Base-by-base conservation (phyloP, 1,139 yeast genomes). In the Magnusiomyces tetraspermus region DNA sequence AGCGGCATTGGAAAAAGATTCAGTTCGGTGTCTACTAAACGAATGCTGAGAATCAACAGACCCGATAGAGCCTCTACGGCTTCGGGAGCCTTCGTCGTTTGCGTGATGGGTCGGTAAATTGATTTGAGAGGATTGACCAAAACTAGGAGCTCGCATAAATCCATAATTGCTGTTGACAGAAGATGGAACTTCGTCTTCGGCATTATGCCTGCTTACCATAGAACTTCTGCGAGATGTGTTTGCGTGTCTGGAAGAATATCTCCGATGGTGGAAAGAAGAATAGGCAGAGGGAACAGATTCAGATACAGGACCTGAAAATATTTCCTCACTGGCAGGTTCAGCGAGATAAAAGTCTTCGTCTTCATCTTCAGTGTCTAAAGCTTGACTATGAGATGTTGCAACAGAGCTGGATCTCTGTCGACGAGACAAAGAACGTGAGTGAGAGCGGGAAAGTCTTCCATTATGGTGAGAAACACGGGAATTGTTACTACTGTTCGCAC, bases 221-320 rank as follows among this genome's bases (percentile, higher is more conserved):
- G 59, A 58, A 26, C 55, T 63, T 47, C 50, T 62, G 53, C 57
- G 60, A 47, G 55, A 70, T 17, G 17, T 23, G 15, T 19, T 19
- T 13, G 19, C 37, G 5, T 28, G 47, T 63, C 57, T 66, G 55
- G 67, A 66, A 62, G 62, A 63, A 57, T 52, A 66, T 70, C 66
- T 78, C 70, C 78, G 82, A 6, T 78, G 76, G 65, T 88, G 97
- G 65, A 90, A 86, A 1, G 95, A 80, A 1, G 95, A 80, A 59
- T 88, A 85, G 0, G 97, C 86, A 24, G 95, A 85, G 0, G 98
- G 97, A 45, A 90, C 82, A 41, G 87, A 80, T 61, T 86, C 96
- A 4, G 90, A 81, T 0, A 88, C 87, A 0, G 95, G 96, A 42
- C 97, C 97, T 3, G 95, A 83, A 68, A 78, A 90, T 71, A 88